Evolutionary conservation across 2,329 filamentous ascomycete species (phyloP), one percentile per base, ranked within the genome.

Genomic region (Paraphaeosphaeria sporulosa): DNA sequence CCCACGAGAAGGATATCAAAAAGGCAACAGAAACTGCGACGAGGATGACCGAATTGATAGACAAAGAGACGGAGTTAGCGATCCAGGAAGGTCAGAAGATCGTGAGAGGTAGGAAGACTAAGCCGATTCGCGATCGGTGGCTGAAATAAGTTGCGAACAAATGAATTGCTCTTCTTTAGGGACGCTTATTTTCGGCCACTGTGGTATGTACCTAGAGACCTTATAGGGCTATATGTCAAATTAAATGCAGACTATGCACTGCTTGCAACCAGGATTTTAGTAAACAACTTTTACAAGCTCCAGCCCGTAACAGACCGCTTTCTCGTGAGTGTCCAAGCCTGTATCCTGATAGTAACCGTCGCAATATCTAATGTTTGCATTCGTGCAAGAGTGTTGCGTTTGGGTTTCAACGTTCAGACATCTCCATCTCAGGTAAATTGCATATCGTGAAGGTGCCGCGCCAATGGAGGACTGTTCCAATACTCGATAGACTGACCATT

Each of bases 11-110:
- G 57, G 63, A 66, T 10, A 47, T 65, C 56, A 62, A 61, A 60
- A 76, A 73, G 61, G 75, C 77, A 58, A 67, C 52, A 40, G 60
- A 54, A 15, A 71, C 78, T 62, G 78, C 75, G 5, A 69, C 65
- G 48, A 79, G 70, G 69, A 83, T 86, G 80, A 73, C 80, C 63
- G 71, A 61, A 32, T 80, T 86, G 61, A 76, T 85, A 27, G 79
- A 84, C 57, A 60, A 77, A 65, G 85, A 87, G 74, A 80, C 68
- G 56, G 74, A 72, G 60, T 58, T 85, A 57, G 79, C 76, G 65
- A 70, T 78, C 38, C 62, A 75, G 56, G 79, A 84, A 65, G 73
- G 72, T 6, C 63, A 67, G 58, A 67, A 64, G n/a, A 61, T 76
- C 43, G 49, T 71, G 6, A 69, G 69, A 55, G 74, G 73, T 19